Evolutionary conservation across 2,329 filamentous ascomycete species (phyloP), one percentile per base, ranked within the genome.

Genomic region (Alternaria longipes): DNA sequence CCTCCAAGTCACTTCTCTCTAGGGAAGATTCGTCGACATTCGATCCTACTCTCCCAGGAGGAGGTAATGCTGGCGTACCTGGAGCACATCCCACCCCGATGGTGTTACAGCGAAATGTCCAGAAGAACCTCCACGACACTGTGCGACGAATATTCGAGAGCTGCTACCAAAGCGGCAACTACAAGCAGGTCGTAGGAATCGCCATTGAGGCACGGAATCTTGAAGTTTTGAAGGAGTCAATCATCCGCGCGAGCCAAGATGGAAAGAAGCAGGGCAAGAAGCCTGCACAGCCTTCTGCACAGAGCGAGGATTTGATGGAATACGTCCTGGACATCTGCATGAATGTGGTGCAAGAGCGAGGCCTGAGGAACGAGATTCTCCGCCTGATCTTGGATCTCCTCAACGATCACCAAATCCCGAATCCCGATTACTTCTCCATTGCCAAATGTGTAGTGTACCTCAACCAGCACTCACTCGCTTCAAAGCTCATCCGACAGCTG

Each of bases 361-460:
- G 90, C 49, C 87, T 98, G 74, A 89, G 95, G 64, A 89, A 89
- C 71, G 87, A 90, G 83, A 97, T 99, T 54, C 81, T 99, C 60
- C 90, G 91, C 71, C 85, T 99, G 46, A 95, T 99, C 57, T 88
- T 99, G n/a, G 92, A 94, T 61, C 87, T 99, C n/a, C 85, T 99
- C 61, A 97, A 91, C 81, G 93, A 96, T 62, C 97, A 91, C 81
- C 92, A 96, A 60, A 95, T 97, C 57, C 91, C 93, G 2, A 92
- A 87, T 61, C 95, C 95, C 0, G 95, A 99, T 78, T 98, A 97
- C 81, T 99, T 99, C 79, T 93, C 95, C 20, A 98, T 99, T 72
- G 94, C 95, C 52, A 97, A 96, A 81, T 99, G 95, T 73, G 95
- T 97, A 30, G 94, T 99, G 38, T 97, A 98, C 73, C 86, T 99